phyloP scores from a whole-genome alignment of 2,329 filamentous ascomycete genomes.

The Fusarium burgessii region DNA sequence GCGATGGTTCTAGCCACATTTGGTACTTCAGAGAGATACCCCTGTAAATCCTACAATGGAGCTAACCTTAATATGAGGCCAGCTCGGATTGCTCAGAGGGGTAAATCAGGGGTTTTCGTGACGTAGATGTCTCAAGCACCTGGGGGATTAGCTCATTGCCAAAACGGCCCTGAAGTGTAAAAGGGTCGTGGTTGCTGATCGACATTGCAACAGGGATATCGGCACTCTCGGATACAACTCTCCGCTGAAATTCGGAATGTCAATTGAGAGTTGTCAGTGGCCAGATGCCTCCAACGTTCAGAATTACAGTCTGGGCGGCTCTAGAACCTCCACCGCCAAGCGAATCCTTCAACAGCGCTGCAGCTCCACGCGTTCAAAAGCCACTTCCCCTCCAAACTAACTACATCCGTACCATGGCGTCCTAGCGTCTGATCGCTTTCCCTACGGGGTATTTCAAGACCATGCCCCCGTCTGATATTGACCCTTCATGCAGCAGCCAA shows the following conservation, averaged over 20 bases:
- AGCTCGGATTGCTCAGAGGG: not conserved
- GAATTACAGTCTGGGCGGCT: not conserved
- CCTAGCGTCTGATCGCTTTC: constrained; percentile 7
- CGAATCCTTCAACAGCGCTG: not conserved
- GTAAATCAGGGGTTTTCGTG: not conserved
- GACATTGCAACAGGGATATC: not conserved
- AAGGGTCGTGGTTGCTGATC: not conserved
- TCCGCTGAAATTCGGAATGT: not conserved
- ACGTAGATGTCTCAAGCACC: not conserved
- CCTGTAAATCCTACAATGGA: not conserved
- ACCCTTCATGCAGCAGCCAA: not conserved
- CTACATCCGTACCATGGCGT: constrained; percentile 6
- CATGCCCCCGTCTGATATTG: constrained; percentile 9
- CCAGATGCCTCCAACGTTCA: not conserved
- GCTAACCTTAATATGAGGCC: not conserved
- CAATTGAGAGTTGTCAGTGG: not conserved
- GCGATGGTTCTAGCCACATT: not conserved
- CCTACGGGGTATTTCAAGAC: constrained; percentile 32
- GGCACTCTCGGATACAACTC: not conserved
- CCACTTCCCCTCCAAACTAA: not conserved
- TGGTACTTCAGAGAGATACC: constrained; percentile 1
- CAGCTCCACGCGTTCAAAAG: not conserved
- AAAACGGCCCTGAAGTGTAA: not conserved
- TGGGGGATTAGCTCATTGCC: not conserved
- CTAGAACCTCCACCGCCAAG: constrained; percentile 2